phyloP scores from a whole-genome alignment of 2,329 filamentous ascomycete genomes.

The Bisporella sp. region DNA sequence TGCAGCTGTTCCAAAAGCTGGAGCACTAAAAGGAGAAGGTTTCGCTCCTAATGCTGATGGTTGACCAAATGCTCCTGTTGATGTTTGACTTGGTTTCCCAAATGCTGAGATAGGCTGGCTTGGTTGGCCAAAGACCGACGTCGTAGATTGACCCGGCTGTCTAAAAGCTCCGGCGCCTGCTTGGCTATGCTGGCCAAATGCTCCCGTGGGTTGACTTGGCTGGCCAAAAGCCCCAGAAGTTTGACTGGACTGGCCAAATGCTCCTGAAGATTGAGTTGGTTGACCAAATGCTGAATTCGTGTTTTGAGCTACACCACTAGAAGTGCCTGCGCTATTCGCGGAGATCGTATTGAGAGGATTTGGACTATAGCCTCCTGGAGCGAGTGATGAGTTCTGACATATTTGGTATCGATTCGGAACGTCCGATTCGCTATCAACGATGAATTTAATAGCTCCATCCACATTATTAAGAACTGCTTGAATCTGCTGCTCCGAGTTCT shows the following conservation, averaged over 20 bases:
- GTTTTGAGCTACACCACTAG: not conserved
- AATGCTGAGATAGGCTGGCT: conserved; percentile 21
- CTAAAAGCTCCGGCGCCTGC: too few relatives aligned
- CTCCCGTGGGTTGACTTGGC: conserved; percentile 19
- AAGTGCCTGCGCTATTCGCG: conserved; percentile 1
- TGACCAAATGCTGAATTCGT: conserved; percentile 8
- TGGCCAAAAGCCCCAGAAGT: conserved; percentile 30
- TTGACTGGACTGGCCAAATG: not conserved
- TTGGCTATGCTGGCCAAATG: conserved; percentile 31
- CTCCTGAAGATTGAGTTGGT: conserved; percentile 2
- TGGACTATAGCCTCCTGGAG: conserved; percentile 17
- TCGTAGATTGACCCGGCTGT: too few relatives aligned
- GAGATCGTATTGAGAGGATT: conserved; percentile 12
- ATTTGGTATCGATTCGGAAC: conserved; percentile 72
- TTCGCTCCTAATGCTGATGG: conserved; percentile 30
- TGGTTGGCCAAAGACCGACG: conserved; percentile 7
- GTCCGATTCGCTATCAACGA: conserved; percentile 57
- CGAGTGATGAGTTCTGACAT: conserved; percentile 33
- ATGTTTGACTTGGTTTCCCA: conserved; percentile 5
- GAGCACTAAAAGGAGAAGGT: conserved; percentile 22
- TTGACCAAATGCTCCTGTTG: conserved; percentile 31
- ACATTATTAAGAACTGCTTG: conserved; percentile 62
- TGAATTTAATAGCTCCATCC: conserved; percentile 64
- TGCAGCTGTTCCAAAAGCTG: conserved; percentile 4
- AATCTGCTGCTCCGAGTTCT: conserved; percentile 63